Evolutionary conservation across 768 basidiomycete genomes (phyloP).

Genomic region (Amanita thiersii): DNA sequence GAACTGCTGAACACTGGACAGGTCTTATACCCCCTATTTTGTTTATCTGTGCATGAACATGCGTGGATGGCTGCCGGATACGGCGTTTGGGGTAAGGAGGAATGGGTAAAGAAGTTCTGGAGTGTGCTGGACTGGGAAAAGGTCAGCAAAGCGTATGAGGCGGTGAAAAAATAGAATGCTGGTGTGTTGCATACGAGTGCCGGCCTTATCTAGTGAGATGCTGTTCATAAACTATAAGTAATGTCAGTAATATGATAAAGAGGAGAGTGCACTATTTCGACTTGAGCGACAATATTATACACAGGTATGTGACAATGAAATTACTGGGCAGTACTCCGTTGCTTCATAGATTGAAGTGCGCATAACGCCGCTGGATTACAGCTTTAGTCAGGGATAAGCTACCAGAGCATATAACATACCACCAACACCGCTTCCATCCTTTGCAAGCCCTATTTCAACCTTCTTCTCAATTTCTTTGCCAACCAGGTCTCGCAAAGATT

Average conservation of each 20-base stretch:
- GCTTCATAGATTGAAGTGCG: constrained; percentile 72
- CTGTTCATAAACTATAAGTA: no score
- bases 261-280: no score
- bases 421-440: constrained; percentile 96
- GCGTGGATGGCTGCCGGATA: constrained; percentile 81
- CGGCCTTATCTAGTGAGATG: no score
- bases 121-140: constrained; percentile 70
- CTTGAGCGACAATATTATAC: no score
- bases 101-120: constrained; percentile 82
- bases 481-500: constrained; percentile 66
- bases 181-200: neutral
- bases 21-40: constrained; percentile 66
- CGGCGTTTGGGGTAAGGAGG: constrained; percentile 88
- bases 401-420: constrained; percentile 45
- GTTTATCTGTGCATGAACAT: constrained; percentile 75
- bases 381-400: constrained; percentile 7
- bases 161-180: neutral
- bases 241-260: no score
- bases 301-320: no score
- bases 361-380: constrained; percentile 72
- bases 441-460: constrained; percentile 86
- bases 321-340: neutral
- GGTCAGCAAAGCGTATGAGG: constrained; percentile 34
- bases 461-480: constrained; percentile 75
- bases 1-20: constrained; percentile 35